A percentile compares a stretch with the other conserved stretches of the same genome.
These are phyloP conservation scores for Collybia mongolica DNA, from an alignment of 768 basidiomycete species.

Conservation along the genomic window DNA sequence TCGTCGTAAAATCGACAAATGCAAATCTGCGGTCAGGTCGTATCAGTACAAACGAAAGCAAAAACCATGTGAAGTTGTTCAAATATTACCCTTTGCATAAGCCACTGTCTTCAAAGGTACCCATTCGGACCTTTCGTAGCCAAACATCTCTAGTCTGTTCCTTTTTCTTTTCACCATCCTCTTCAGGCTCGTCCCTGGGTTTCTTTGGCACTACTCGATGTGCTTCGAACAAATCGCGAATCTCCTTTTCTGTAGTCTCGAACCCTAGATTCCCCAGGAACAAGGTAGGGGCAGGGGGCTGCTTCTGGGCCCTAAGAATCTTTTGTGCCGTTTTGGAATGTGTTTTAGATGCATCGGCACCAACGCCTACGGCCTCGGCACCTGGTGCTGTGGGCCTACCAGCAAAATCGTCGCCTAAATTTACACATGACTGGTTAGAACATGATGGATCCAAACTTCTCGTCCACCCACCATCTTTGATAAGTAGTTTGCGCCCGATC, in stretches of 20 bases:
- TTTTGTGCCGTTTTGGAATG: constrained; percentile 74
- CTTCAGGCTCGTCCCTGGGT: constrained; percentile 25
- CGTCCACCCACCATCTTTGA: constrained; percentile 77
- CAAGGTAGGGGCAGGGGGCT: constrained; percentile 79
- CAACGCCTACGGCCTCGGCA: constrained; percentile 28
- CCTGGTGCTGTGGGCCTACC: constrained; percentile 59
- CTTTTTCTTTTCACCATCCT: constrained; percentile 26
- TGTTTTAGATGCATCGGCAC: constrained; percentile 32
- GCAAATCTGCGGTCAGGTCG: constrained; percentile 65
- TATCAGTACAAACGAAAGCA: neutral
- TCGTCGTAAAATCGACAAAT: constrained; percentile 86
- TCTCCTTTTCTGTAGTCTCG: constrained; percentile 77
- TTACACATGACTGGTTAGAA: constrained; percentile 5
- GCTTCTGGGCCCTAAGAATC: constrained; percentile 76
- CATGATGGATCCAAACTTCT: neutral
- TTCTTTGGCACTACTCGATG: constrained; percentile 45
- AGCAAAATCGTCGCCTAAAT: constrained; percentile 68
- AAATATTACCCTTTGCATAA: constrained; percentile 88
- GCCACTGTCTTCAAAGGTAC: constrained; percentile 95
- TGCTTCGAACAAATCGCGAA: constrained; percentile 71
- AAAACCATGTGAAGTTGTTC: neutral
- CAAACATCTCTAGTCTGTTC: constrained; percentile 39
- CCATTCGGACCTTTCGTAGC: constrained; percentile 86
- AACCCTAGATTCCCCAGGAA: constrained; percentile 95
- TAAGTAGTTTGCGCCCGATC: constrained; percentile 84